Evolutionary conservation across 805 yeast species (phyloP).

Genomic region (Candida alai): DNA sequence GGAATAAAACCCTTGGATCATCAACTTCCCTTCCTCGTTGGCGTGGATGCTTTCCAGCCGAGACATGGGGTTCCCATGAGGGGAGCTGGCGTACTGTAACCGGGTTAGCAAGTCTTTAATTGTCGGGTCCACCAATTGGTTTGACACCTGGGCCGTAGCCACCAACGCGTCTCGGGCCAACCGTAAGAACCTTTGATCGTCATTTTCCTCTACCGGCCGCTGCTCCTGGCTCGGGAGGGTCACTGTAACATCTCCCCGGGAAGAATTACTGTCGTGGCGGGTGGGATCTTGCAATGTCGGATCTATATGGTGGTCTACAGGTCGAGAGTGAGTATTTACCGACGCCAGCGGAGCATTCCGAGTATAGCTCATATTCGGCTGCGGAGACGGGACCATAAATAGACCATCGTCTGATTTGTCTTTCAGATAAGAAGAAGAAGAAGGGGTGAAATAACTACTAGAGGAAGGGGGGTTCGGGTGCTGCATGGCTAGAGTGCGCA

Average conservation of each 20-base stretch:
- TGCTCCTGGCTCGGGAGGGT: too few species aligned
- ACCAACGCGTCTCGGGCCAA: slow-evolving; percentile 62
- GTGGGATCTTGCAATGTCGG: too few species aligned
- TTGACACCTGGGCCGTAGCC: slow-evolving; percentile 36
- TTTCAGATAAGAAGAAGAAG: too few species aligned
- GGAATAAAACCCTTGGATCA: slow-evolving; percentile 39
- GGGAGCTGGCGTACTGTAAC: slow-evolving; percentile 55
- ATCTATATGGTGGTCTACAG: too few species aligned
- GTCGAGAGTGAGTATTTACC: neutral
- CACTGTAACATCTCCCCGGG: too few species aligned
- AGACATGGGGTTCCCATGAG: slow-evolving; percentile 52
- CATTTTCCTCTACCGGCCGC: slow-evolving; percentile 19
- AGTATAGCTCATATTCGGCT: slow-evolving; percentile 13
- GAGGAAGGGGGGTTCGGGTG: too few species aligned
- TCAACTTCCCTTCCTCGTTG: slow-evolving; percentile 39
- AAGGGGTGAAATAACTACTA: too few species aligned
- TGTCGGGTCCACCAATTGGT: slow-evolving; percentile 54
- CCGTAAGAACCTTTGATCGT: slow-evolving; percentile 52
- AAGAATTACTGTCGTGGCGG: too few species aligned
- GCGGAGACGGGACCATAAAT: slow-evolving; percentile 1
- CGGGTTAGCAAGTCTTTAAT: slow-evolving; percentile 55
- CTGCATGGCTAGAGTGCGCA: too few species aligned
- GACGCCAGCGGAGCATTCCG: too few species aligned
- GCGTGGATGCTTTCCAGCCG: slow-evolving; percentile 29
- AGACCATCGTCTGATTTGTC: too few species aligned